phyloP scores from a whole-genome alignment of 2,329 filamentous ascomycete genomes.

The Stachybotrys chartarum region DNA sequence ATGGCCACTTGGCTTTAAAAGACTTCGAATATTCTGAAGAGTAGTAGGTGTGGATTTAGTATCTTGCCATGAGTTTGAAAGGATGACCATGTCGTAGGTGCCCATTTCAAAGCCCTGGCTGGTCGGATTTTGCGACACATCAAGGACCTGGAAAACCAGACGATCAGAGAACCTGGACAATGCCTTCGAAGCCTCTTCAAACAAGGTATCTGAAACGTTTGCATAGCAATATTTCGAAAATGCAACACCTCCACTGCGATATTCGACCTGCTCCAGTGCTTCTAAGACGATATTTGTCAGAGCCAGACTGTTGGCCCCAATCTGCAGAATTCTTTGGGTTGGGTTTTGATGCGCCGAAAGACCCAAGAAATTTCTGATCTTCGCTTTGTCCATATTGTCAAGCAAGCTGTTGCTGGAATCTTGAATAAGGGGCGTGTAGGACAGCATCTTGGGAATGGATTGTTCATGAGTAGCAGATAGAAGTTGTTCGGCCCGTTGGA shows the following conservation, averaged over 20 bases:
- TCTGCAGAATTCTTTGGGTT: slow-evolving; percentile 26
- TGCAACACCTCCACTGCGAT: background rate
- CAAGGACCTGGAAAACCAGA: slow-evolving; percentile 18
- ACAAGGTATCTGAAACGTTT: slow-evolving; percentile 29
- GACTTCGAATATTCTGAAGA: slow-evolving; percentile 5
- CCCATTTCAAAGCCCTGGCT: slow-evolving; percentile 9
- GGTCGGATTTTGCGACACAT: slow-evolving; percentile 6
- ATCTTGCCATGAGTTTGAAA: slow-evolving; percentile 20
- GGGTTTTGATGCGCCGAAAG: slow-evolving; percentile 22
- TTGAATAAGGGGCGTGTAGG: background rate
- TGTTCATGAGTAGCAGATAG: background rate
- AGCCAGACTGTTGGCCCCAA: slow-evolving; percentile 30
- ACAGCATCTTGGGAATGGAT: background rate
- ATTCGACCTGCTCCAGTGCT: background rate
- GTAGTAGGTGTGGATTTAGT: slow-evolving; percentile 17
- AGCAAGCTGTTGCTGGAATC: slow-evolving; percentile 1
- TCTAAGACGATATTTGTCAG: slow-evolving; percentile 4
- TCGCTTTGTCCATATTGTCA: background rate
- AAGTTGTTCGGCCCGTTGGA: background rate
- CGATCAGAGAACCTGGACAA: slow-evolving; percentile 3
- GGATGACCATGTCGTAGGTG: slow-evolving; percentile 16
- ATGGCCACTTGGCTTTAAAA: slow-evolving; percentile 19
- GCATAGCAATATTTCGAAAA: slow-evolving; percentile 29
- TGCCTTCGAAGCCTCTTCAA: slow-evolving; percentile 14
- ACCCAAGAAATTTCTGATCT: background rate